Evolutionary conservation across 768 basidiomycete genomes (phyloP), one percentile per base, ranked within the genome.

Genomic region (Psilocybe tampanensis): DNA sequence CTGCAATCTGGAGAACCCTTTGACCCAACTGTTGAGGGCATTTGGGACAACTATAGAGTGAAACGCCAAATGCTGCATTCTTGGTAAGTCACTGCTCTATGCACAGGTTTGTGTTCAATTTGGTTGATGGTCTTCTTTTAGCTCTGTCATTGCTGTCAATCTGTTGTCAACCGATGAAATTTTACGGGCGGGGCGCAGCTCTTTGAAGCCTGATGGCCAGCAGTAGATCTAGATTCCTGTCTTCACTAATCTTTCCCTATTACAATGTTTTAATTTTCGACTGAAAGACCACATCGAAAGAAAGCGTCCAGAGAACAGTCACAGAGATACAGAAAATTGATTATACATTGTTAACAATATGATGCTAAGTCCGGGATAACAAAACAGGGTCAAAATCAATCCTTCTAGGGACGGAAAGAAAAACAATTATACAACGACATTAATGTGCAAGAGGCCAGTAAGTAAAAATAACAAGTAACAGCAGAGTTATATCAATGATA

Each of bases 21-120:
- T 68, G 96, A 99, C 68, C 97, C 97, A 19, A 92, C 92, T 9
- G 88, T 93, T 5, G 91, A 95, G 68, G 97, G 97, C 34, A 88
- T 99, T 23, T 99, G 95, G 95, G 97, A 99, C 71, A 98, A 98
- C 76, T 98, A 97, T 70, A 82, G 97, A 62, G 97, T 99, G 59
- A 99, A 99, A 80, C 81, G 96, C 59, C 97, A 99, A 70, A 97
- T 99, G 94, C 76, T 99, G 44, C 95, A 98, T 69, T 96, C 94
- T 67, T 93, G 92, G 94, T 95, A 64, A 69, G 86, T 76, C 21
- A 17, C 9, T 6, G 24, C 2, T n/a, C 8, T 21, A 19, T 23
- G 19, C 8, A 11, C 15, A n/a, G n/a, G n/a, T n/a, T 17, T 19
- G 7, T 21, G 2, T 21, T 4, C n/a, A n/a, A 21, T 41, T 22